Conservation (phyloP, 768 basidiomycete genomes). For the Trametes villosa region DNA sequence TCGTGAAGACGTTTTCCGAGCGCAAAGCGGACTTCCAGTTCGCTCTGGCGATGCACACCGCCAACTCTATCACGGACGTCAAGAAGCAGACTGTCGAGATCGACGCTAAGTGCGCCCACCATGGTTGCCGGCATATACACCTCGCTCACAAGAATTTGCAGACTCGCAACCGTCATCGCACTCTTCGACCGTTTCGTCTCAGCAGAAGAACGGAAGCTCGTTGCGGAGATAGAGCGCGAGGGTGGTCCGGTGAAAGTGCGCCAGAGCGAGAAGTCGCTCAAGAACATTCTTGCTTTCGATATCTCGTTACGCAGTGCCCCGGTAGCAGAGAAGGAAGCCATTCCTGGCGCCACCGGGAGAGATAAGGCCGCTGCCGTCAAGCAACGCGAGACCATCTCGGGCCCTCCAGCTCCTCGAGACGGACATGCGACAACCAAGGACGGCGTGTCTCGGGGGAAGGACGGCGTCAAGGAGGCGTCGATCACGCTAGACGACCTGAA, state of each 20-base stretch:
- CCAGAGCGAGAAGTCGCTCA: background rate
- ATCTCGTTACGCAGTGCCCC: no score
- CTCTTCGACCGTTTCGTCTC: background rate
- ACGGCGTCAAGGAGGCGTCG: background rate
- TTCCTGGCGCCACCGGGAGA: background rate
- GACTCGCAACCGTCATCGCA: conserved; percentile 4
- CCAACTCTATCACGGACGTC: conserved; percentile 10
- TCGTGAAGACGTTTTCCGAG: conserved; percentile 38
- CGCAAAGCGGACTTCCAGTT: conserved; percentile 42
- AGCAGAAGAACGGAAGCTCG: background rate
- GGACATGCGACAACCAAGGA: no score
- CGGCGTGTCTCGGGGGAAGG: background rate
- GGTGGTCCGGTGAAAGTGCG: conserved; percentile 4
- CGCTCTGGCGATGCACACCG: conserved; percentile 44
- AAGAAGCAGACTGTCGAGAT: conserved; percentile 1
- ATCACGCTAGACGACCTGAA: conserved; percentile 1
- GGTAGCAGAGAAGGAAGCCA: no score
- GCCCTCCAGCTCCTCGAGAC: no score
- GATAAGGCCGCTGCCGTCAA: no score
- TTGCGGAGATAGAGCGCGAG: background rate
- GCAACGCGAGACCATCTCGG: no score
- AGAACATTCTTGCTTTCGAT: no score
- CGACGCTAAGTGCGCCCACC: conserved; percentile 12
- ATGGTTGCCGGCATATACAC: background rate
- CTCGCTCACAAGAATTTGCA: background rate